Evolutionary conservation across 2,329 filamentous ascomycete genomes (phyloP).

Genomic region (Podosphaera leucotricha): DNA sequence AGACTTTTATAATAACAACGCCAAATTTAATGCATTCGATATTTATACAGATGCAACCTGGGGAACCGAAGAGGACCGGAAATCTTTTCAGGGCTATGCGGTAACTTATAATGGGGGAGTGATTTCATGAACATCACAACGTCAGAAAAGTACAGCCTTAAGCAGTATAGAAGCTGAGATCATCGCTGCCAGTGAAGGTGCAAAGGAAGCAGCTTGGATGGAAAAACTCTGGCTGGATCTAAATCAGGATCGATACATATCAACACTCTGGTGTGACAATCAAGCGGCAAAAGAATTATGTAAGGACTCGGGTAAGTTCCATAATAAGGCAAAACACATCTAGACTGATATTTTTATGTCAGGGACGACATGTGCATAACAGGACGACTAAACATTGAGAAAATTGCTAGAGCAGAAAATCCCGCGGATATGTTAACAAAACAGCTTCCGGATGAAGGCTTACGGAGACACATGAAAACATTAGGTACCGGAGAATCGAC

Average conservation of each 20-base stretch:
- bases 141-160: neutral
- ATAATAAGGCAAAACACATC: neutral
- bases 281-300: neutral
- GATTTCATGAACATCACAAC: neutral
- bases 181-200: neutral
- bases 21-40: too few relatives aligned
- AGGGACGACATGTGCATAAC: neutral
- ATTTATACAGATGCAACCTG: neutral
- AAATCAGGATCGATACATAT: neutral
- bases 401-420: neutral
- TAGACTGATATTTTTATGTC: neutral
- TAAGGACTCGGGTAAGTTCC: neutral
- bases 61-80: neutral
- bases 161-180: neutral
- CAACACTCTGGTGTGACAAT: neutral
- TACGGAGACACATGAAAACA: too few relatives aligned
- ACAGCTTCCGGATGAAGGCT: too few relatives aligned
- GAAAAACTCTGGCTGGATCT: neutral
- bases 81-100: neutral
- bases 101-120: neutral
- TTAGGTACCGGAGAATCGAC: too few relatives aligned
- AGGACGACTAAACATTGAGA: neutral
- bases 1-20: too few relatives aligned
- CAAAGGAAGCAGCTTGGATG: neutral
- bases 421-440: neutral